These are phyloP conservation scores for Sphaerulina musiva DNA, from an alignment of 2,329 filamentous ascomycete genomes.

Conservation along the genomic window DNA sequence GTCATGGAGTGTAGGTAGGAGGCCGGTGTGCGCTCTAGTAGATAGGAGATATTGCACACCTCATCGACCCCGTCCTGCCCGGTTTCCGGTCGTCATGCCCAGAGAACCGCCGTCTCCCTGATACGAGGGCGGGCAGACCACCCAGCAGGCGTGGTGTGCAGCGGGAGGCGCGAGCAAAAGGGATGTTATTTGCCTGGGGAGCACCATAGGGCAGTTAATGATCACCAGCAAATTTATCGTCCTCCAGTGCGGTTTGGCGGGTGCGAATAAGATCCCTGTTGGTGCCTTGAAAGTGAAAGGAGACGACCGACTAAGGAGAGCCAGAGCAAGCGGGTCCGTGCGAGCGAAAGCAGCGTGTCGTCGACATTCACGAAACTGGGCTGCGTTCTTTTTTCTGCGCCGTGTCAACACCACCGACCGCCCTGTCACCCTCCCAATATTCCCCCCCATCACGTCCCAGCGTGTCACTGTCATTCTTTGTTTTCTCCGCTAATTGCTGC, in stretches of 20 bases:
- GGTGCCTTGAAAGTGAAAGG: not conserved
- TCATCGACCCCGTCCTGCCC: not conserved
- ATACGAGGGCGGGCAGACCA: not conserved
- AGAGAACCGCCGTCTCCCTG: not conserved
- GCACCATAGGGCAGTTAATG: not conserved
- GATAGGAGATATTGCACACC: not conserved
- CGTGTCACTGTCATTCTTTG: constrained; percentile 15
- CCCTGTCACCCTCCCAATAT: not conserved
- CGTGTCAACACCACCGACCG: not conserved
- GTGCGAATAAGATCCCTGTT: not conserved
- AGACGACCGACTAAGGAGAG: not conserved
- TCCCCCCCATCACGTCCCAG: not conserved
- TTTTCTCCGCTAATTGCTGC: constrained; percentile 2
- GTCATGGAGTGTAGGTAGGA: not conserved
- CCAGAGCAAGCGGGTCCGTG: not conserved
- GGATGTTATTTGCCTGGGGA: not conserved
- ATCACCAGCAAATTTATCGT: not conserved
- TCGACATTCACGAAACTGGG: not conserved
- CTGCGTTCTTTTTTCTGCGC: not conserved
- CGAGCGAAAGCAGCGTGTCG: not conserved
- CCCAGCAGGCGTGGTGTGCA: not conserved
- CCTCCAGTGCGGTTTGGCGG: too few relatives aligned
- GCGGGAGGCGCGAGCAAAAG: not conserved
- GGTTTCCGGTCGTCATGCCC: not conserved
- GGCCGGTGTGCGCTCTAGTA: not conserved